Evolutionary conservation across 2,329 filamentous ascomycete genomes (phyloP).

Genomic region (Cladosporium sphaerospermum): DNA sequence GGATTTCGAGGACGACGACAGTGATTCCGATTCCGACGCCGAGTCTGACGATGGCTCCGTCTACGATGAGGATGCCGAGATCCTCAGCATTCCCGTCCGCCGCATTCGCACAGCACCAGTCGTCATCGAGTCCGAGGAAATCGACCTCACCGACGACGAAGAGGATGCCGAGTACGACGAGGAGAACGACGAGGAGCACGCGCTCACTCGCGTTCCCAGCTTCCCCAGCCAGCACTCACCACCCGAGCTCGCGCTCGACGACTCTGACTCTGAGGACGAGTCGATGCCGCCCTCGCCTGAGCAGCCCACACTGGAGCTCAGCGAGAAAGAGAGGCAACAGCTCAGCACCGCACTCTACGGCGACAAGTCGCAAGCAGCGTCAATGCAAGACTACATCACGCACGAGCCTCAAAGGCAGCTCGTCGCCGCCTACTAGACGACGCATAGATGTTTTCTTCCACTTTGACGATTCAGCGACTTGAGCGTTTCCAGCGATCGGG

Average conservation of each 20-base stretch:
- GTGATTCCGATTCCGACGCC: constrained; percentile 37
- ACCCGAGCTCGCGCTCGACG: constrained; percentile 45
- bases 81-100: constrained; percentile 35
- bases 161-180: constrained; percentile 40
- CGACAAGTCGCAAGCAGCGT: constrained; percentile 20
- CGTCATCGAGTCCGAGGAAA: constrained; percentile 38
- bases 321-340: constrained; percentile 39
- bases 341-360: constrained; percentile 43
- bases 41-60: constrained; percentile 46
- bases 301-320: constrained; percentile 39
- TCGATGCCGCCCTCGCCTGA: constrained; percentile 43
- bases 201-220: constrained; percentile 39
- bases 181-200: constrained; percentile 41
- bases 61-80: constrained; percentile 47
- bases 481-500: neutral
- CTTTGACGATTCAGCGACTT: constrained; percentile 10
- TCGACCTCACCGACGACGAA: constrained; percentile 33
- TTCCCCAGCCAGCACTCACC: constrained; percentile 35
- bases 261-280: constrained; percentile 40
- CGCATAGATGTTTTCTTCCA: constrained; percentile 19
- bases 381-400: constrained; percentile 28
- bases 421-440: constrained; percentile 37
- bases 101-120: constrained; percentile 36
- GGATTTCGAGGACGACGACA: constrained; percentile 62
- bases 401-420: constrained; percentile 28